Conservation (phyloP, 2,329 filamentous ascomycete genomes). For the Colletotrichum lentis region DNA sequence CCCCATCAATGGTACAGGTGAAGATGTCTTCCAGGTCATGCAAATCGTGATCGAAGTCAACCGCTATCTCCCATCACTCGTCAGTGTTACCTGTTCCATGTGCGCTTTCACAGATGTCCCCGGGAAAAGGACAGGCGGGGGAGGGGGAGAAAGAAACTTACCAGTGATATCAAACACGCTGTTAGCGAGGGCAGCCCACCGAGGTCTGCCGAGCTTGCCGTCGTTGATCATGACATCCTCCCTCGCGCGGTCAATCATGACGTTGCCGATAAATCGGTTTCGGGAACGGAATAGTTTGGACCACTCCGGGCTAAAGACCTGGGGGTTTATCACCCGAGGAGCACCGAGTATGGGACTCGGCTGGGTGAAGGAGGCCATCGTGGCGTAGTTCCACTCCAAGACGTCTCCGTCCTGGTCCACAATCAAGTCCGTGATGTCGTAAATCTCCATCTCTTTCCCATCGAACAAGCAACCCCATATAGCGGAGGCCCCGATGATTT, state of each 20-base stretch:
- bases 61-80: neutral
- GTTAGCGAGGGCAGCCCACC: neutral
- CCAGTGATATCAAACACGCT: neutral
- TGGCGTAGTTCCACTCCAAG: neutral
- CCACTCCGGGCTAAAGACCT: too few species aligned
- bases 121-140: neutral
- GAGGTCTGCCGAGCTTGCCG: neutral
- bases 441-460: neutral
- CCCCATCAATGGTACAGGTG: too few species aligned
- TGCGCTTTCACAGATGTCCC: neutral
- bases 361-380: neutral
- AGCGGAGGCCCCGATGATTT: neutral
- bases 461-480: neutral
- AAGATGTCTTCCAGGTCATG: neutral
- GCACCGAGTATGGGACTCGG: rapidly evolving
- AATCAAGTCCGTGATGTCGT: neutral
- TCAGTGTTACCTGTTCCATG: neutral
- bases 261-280: neutral
- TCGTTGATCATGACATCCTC: neutral
- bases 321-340: too few species aligned
- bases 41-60: neutral
- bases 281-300: too few species aligned
- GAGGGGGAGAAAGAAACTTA: neutral
- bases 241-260: neutral
- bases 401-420: too few species aligned